Evolutionary conservation across 1,284 basidiomycete genomes (phyloP).

Genomic region (Agaricales sp.): DNA sequence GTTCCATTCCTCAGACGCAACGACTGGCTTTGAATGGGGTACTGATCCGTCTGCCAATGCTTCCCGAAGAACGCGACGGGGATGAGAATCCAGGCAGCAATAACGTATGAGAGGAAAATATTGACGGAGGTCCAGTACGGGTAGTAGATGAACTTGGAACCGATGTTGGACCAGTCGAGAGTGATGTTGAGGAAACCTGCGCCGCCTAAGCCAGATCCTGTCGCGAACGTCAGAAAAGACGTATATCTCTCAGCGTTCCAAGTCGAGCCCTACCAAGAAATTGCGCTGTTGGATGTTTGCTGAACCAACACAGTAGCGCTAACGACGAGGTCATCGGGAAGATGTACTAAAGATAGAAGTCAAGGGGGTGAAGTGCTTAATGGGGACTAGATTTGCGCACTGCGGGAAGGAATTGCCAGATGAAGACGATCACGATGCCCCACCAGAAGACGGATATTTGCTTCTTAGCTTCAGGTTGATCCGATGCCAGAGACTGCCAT

Average conservation of each 20-base stretch:
- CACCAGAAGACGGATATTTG: constrained; percentile 18
- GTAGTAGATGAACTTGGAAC: constrained; percentile 15
- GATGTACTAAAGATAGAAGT: no score
- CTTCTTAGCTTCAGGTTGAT: constrained; percentile 9
- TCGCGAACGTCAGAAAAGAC: not conserved
- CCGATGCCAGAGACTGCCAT: constrained; percentile 8
- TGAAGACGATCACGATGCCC: constrained; percentile 13
- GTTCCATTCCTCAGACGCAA: constrained; percentile 13
- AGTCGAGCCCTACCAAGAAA: constrained; percentile 15
- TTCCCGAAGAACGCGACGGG: constrained; percentile 15
- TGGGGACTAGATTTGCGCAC: constrained; percentile 3
- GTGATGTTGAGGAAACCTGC: constrained; percentile 16
- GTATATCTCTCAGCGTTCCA: not conserved
- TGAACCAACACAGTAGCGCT: no score
- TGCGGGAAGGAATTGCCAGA: constrained; percentile 15
- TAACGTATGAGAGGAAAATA: constrained; percentile 12
- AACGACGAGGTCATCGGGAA: no score
- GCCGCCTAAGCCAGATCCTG: constrained; percentile 15
- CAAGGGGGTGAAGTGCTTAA: constrained; percentile 8
- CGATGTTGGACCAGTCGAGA: constrained; percentile 17
- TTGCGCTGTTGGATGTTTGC: constrained; percentile 14
- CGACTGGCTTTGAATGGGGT: constrained; percentile 15
- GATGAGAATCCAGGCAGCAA: constrained; percentile 16
- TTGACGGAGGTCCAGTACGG: constrained; percentile 17
- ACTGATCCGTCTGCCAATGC: constrained; percentile 14